Conservation (phyloP, 2,329 filamentous ascomycete genomes). For the Penicillium sclerotiorum region DNA sequence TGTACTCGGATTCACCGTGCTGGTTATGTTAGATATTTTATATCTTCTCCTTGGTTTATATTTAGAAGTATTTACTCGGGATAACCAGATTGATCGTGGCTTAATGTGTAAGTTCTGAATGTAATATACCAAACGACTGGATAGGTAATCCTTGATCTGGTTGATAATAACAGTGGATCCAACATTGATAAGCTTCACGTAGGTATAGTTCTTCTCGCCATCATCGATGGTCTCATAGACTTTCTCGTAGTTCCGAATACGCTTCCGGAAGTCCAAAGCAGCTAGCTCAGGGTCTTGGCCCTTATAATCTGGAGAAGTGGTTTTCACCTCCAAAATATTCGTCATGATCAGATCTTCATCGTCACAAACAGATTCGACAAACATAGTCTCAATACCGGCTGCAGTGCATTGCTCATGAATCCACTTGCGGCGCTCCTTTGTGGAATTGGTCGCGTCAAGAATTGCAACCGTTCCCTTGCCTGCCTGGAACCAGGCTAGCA, state of each 20-base stretch:
- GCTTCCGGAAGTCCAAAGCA: slow-evolving; percentile 86
- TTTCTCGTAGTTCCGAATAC: slow-evolving; percentile 96
- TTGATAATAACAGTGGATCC: slow-evolving; percentile 98
- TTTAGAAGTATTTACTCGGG: slow-evolving; percentile 73
- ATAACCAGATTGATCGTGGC: slow-evolving; percentile 94
- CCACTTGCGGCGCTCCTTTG: slow-evolving; percentile 86
- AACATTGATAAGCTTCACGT: slow-evolving; percentile 96
- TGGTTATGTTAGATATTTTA: slow-evolving; percentile 19
- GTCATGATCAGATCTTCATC: slow-evolving; percentile 95
- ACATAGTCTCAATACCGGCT: slow-evolving; percentile 84
- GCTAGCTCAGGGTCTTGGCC: slow-evolving; percentile 93
- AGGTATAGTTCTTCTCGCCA: slow-evolving; percentile 85
- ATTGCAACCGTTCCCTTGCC: slow-evolving; percentile 84
- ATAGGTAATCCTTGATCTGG: slow-evolving; percentile 92
- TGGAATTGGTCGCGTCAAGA: slow-evolving; percentile 95
- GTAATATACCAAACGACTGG: slow-evolving; percentile 96
- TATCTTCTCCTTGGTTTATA: background rate
- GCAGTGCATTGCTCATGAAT: slow-evolving; percentile 77
- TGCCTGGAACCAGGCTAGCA: slow-evolving; percentile 86
- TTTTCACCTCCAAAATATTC: slow-evolving; percentile 97
- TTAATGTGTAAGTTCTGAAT: slow-evolving; percentile 98
- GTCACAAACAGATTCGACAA: slow-evolving; percentile 96
- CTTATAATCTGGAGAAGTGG: slow-evolving; percentile 89
- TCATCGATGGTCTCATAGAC: slow-evolving; percentile 92
- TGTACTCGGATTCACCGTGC: slow-evolving; percentile 95